phyloP scores from a whole-genome alignment of 176 grass and related monocot genomes.

The Triticum dicoccoides region DNA sequence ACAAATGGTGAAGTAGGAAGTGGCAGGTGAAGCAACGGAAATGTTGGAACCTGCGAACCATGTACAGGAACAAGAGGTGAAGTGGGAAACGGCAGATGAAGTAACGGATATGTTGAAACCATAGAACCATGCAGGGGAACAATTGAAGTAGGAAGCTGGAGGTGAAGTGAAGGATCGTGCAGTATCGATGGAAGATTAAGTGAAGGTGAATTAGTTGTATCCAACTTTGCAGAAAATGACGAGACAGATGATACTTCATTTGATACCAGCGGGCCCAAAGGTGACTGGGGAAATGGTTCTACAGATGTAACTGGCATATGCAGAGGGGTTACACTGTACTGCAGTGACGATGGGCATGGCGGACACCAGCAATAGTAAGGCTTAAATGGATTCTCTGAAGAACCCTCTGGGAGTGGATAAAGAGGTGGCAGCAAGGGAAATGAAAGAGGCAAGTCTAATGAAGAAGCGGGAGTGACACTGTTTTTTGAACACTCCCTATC shows the following conservation, averaged over 20 bases:
- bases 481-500: conserved; percentile 34
- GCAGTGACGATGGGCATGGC: conserved; percentile 65
- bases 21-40: conserved; percentile 45
- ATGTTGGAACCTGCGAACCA: conserved; percentile 70
- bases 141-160: conserved; percentile 62
- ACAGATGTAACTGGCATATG: conserved; percentile 37
- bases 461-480: conserved; percentile 24
- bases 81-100: conserved; percentile 24
- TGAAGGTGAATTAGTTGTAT: conserved; percentile 40
- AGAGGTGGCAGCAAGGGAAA: conserved; percentile 55
- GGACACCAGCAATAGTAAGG: conserved; percentile 98
- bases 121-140: conserved; percentile 64
- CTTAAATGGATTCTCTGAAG: conserved; percentile 52
- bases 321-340: conserved; percentile 45
- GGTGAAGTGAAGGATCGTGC: conserved; percentile 58
- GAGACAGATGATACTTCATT: conserved; percentile 40
- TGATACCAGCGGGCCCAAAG: conserved; percentile 52
- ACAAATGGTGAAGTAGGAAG: conserved; percentile 66
- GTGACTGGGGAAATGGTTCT: conserved; percentile 37
- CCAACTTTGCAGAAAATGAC: conserved; percentile 45
- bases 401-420: conserved; percentile 40
- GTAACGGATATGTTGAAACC: conserved; percentile 56
- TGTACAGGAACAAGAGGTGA: conserved; percentile 64
- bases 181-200: conserved; percentile 53
- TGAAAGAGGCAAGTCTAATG: conserved; percentile 50